A percentile compares a stretch with the other conserved stretches of the same genome.
Evolutionary conservation across 2,329 filamentous ascomycete species (phyloP).

Genomic region (Colletotrichum aenigma): DNA sequence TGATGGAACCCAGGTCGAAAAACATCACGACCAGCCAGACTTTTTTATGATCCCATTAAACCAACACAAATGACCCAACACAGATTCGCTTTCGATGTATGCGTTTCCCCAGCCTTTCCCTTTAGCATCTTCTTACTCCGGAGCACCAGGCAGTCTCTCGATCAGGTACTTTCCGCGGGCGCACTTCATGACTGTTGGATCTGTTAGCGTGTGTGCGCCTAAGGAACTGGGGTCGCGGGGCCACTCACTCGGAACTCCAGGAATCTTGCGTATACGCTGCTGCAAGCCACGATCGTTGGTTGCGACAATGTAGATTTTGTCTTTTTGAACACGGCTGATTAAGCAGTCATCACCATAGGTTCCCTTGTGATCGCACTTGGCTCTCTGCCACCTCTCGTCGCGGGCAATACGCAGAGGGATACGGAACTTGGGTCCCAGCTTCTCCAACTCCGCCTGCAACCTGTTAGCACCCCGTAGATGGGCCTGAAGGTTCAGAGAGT

Average conservation of each 20-base stretch:
- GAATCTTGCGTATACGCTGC: conserved; percentile 75
- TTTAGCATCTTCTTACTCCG: conserved; percentile 49
- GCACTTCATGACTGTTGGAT: conserved; percentile 72
- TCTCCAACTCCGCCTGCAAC: conserved; percentile 71
- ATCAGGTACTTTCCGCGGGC: conserved; percentile 92
- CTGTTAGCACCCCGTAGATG: not conserved
- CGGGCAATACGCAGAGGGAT: conserved; percentile 85
- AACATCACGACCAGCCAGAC: conserved; percentile 7
- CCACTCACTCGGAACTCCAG: conserved; percentile 1
- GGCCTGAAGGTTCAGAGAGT: not conserved
- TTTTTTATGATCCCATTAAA: not conserved
- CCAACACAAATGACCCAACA: not conserved
- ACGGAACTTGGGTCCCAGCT: conserved; percentile 86
- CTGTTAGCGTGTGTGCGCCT: conserved; percentile 50
- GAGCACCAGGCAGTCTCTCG: conserved; percentile 86
- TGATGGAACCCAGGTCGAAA: conserved; percentile 2
- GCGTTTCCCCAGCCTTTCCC: not conserved
- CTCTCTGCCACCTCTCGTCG: conserved; percentile 85
- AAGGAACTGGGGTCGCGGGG: conserved; percentile 43
- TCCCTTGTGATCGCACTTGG: conserved; percentile 91
- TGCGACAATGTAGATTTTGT: conserved; percentile 71
- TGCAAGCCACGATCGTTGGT: conserved; percentile 83
- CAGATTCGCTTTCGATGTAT: not conserved
- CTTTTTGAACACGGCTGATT: conserved; percentile 73
- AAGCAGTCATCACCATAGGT: conserved; percentile 86